Percentiles rank a stretch among this genome's conserved stretches.
Evolutionary conservation across 1,139 yeast species (phyloP).

Genomic region (Suhomyces panamericanus): DNA sequence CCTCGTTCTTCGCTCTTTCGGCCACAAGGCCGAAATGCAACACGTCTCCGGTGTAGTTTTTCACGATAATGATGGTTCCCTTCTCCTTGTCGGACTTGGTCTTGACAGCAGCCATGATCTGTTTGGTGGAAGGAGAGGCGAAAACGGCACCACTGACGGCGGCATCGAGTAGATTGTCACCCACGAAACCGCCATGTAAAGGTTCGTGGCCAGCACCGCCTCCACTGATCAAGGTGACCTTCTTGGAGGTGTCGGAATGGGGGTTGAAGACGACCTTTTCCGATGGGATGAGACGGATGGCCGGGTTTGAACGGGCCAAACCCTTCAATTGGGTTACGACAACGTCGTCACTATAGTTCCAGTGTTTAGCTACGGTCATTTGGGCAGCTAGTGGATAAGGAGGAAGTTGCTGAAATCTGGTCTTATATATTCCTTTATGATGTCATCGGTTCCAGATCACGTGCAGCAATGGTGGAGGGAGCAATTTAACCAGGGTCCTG

Average conservation of each 20-base stretch:
- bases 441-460: neutral
- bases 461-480: no score
- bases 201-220: constrained; percentile 99
- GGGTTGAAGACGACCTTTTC: constrained; percentile 67
- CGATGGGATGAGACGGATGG: constrained; percentile 57
- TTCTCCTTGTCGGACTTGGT: constrained; percentile 55
- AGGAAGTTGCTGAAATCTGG: neutral
- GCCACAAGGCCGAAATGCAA: constrained; percentile 89
- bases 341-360: constrained; percentile 59
- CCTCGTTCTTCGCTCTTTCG: constrained; percentile 80
- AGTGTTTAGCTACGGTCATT: constrained; percentile 43
- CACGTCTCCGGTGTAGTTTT: constrained; percentile 93
- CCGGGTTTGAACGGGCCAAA: constrained; percentile 67
- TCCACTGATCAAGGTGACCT: constrained; percentile 77
- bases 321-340: constrained; percentile 68
- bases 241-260: constrained; percentile 36
- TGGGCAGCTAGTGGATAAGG: neutral
- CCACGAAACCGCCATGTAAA: constrained; percentile 87
- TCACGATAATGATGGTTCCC: constrained; percentile 76
- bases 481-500: no score
- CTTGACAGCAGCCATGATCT: constrained; percentile 70
- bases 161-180: constrained; percentile 75
- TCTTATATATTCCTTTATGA: neutral
- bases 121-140: constrained; percentile 91
- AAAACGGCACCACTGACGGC: constrained; percentile 89